Evolutionary conservation across 768 basidiomycete species (phyloP).

Genomic region (Butyriboletus loyo): DNA sequence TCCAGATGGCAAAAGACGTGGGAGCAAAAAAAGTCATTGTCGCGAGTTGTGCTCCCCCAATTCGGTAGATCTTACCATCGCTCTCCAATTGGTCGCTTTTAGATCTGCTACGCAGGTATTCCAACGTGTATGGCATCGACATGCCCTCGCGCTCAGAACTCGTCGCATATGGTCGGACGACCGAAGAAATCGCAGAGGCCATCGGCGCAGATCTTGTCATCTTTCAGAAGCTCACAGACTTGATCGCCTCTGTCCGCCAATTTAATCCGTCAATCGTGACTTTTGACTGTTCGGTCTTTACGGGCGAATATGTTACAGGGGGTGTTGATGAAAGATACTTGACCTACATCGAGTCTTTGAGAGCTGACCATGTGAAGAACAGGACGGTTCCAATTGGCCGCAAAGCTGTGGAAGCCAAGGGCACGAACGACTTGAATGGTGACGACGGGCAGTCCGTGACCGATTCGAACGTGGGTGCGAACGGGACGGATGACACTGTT

Average conservation of each 20-base stretch:
- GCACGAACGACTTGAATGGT: slow-evolving; percentile 19
- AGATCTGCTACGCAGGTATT: slow-evolving; percentile 46
- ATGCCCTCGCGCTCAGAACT: slow-evolving; percentile 97
- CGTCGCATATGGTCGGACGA: slow-evolving; percentile 77
- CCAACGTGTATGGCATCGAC: slow-evolving; percentile 99
- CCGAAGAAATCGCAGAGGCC: slow-evolving; percentile 65
- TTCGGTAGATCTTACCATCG: slow-evolving; percentile 51
- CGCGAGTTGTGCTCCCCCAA: slow-evolving; percentile 96
- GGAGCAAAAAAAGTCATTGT: slow-evolving; percentile 95
- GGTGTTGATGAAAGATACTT: slow-evolving; percentile 86
- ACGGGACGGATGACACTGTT: slow-evolving; percentile 71
- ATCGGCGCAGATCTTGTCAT: slow-evolving; percentile 96
- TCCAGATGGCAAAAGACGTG: slow-evolving; percentile 99
- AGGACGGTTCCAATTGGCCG: slow-evolving; percentile 39
- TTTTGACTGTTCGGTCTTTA: slow-evolving; percentile 98
- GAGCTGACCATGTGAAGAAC: slow-evolving; percentile 78
- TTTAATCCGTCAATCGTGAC: slow-evolving; percentile 71
- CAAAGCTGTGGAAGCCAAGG: slow-evolving; percentile 36
- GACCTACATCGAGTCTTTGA: slow-evolving; percentile 63
- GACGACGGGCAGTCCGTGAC: slow-evolving; percentile 20
- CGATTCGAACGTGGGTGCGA: slow-evolving; percentile 44
- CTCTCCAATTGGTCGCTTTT: background rate
- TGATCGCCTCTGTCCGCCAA: slow-evolving; percentile 80
- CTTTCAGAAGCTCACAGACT: slow-evolving; percentile 89
- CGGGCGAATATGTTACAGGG: slow-evolving; percentile 95